A percentile compares a stretch with the other conserved stretches of the same genome.
Evolutionary conservation across 139 green algal species (phyloP).

Genomic region (Diplosphaera chodatii): DNA sequence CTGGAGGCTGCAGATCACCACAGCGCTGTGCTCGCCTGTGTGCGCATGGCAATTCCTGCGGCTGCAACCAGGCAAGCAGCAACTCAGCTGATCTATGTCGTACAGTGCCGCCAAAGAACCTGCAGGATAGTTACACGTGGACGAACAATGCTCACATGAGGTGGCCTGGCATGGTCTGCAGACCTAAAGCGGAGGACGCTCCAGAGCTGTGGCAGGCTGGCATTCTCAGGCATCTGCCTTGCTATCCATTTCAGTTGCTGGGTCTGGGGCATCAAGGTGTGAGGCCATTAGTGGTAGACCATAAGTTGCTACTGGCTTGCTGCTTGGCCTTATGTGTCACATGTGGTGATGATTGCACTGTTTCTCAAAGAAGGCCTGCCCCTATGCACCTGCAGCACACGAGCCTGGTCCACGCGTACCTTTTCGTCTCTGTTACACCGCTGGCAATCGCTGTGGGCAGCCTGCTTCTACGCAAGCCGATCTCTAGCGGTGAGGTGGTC

Average conservation of each 20-base stretch:
- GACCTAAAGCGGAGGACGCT: background rate
- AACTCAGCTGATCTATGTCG: too few relatives aligned
- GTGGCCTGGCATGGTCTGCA: background rate
- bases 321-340: too few relatives aligned
- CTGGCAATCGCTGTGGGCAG: background rate
- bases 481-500: background rate
- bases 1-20: slow-evolving; percentile 1
- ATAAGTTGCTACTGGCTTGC: too few relatives aligned
- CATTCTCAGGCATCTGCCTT: background rate
- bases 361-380: too few relatives aligned
- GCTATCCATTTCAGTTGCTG: background rate
- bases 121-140: too few relatives aligned
- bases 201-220: background rate
- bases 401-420: background rate
- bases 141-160: too few relatives aligned
- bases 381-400: too few relatives aligned
- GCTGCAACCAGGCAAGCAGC: background rate
- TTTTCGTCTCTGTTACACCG: background rate
- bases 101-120: too few relatives aligned
- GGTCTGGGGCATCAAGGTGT: background rate
- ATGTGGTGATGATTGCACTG: too few relatives aligned
- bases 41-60: background rate
- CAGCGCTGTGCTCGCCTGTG: background rate
- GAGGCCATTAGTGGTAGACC: too few relatives aligned
- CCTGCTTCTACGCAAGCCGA: background rate